Evolutionary conservation across 2,329 filamentous ascomycete genomes (phyloP).

Genomic region (Pseudonectria foliicola): DNA sequence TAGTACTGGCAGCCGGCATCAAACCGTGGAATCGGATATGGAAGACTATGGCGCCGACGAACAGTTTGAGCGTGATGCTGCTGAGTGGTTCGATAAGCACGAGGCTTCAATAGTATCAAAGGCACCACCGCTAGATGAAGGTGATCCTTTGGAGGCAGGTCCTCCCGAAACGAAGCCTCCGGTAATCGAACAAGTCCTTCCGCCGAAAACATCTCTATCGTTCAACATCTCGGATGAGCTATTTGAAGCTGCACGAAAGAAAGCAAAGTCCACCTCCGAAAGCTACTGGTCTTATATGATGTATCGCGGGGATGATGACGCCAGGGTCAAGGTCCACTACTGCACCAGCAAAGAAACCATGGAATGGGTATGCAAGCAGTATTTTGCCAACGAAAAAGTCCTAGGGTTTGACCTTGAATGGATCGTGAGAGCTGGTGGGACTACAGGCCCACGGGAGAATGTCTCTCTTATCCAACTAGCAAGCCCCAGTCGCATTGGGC

Average conservation of each 20-base stretch:
- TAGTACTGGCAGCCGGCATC: background rate
- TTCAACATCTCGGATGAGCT: constrained; percentile 25
- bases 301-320: constrained; percentile 47
- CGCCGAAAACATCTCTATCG: constrained; percentile 20
- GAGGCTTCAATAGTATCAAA: constrained; percentile 9
- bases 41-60: constrained; percentile 18
- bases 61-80: constrained; percentile 17
- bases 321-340: constrained; percentile 65
- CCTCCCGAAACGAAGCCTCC: constrained; percentile 2
- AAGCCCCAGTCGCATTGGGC: constrained; percentile 64
- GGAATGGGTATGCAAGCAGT: constrained; percentile 55
- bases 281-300: constrained; percentile 64
- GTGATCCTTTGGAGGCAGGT: constrained; percentile 4
- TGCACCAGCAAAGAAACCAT: constrained; percentile 61
- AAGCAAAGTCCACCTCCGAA: constrained; percentile 33
- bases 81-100: constrained; percentile 19
- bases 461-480: constrained; percentile 81
- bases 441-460: constrained; percentile 53
- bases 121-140: constrained; percentile 1
- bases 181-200: constrained; percentile 3
- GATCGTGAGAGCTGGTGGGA: constrained; percentile 45
- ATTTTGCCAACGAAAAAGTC: constrained; percentile 62
- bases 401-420: constrained; percentile 92
- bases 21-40: constrained; percentile 1
- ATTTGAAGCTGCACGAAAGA: constrained; percentile 38